Evolutionary conservation across 495 filamentous ascomycete genomes (phyloP), one percentile per base, ranked within the genome.

Genomic region (Neurospora tetraspora): DNA sequence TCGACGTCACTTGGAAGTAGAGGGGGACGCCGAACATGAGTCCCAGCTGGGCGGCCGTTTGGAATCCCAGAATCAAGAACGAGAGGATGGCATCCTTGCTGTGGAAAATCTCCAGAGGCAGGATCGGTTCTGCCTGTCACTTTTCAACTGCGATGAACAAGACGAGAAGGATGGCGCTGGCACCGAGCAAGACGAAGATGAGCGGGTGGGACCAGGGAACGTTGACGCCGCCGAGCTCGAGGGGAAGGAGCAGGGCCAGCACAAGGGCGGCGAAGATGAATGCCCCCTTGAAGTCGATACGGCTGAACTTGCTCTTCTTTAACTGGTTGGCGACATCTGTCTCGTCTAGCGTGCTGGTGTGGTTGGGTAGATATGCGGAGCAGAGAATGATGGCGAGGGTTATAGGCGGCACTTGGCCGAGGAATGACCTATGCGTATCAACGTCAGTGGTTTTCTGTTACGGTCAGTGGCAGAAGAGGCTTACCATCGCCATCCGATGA

Each of bases 401-500:
- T 9, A 90, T 80, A 10, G 89, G 78, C 0, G 90, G 90, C 5
- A 81, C 82, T 77, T 92, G 90, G 2, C 86, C 81, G 6, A 88
- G 78, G 71, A 92, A 93, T 0, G 89, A 85, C 89, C 88, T 89
- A 69, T 1, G 7, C 5, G 8, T 69, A 43, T 74, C 71, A 69
- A 31, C 27, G 14, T 27, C 12, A 37, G 23, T 8, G 3, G 10
- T 42, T 16, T 72, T 18, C 42, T 7, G 68, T 53, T 39, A 23
- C 20, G 23, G 80, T 68, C 18, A 18, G 3, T 14, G 23, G 3
- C 23, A 27, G 10, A 42, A 82, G 80, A 38, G 70, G 53, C 73
- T 72, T 31, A 89, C 89, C 89, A 91, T 77, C 90, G 82, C 90
- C 90, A 92, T 69, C 89, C 89, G 36, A 91, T 84, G 1, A 86